A percentile compares a stretch with the other conserved stretches of the same genome.
Conservation (phyloP, 192 early-diverging fungal species). For the Linderina pennispora region DNA sequence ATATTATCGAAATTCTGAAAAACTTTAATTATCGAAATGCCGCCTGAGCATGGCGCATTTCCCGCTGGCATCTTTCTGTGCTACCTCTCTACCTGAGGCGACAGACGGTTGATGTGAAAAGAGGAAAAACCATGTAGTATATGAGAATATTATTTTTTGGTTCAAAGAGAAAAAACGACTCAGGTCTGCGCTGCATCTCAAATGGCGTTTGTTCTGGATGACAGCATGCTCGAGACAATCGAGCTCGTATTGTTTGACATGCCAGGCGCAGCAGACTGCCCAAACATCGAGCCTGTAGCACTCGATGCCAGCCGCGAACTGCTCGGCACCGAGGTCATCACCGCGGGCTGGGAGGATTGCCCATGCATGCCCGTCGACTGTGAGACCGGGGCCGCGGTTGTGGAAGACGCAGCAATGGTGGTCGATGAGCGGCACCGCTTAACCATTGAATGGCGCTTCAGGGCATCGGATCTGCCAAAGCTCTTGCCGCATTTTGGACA, state of each 20-base stretch:
- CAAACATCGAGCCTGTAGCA: conserved; percentile 29
- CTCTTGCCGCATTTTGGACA: conserved; percentile 67
- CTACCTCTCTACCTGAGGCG: conserved; percentile 1
- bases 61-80: background rate
- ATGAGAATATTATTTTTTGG: too few species aligned
- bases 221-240: conserved; percentile 35
- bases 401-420: conserved; percentile 1
- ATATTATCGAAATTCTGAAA: background rate
- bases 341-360: conserved; percentile 9
- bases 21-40: background rate
- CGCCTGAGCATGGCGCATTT: too few species aligned
- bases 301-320: conserved; percentile 30
- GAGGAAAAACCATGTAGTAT: too few species aligned
- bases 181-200: too few species aligned
- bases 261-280: conserved; percentile 8
- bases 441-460: conserved; percentile 61
- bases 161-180: too few species aligned
- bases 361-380: background rate
- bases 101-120: too few species aligned
- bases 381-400: background rate
- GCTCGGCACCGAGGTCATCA: conserved; percentile 15
- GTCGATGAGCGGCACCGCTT: conserved; percentile 49
- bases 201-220: conserved; percentile 39
- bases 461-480: conserved; percentile 68
- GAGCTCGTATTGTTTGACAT: conserved; percentile 22